Evolutionary conservation across 2,329 filamentous ascomycete species (phyloP).

Genomic region (Penicillium sp.): DNA sequence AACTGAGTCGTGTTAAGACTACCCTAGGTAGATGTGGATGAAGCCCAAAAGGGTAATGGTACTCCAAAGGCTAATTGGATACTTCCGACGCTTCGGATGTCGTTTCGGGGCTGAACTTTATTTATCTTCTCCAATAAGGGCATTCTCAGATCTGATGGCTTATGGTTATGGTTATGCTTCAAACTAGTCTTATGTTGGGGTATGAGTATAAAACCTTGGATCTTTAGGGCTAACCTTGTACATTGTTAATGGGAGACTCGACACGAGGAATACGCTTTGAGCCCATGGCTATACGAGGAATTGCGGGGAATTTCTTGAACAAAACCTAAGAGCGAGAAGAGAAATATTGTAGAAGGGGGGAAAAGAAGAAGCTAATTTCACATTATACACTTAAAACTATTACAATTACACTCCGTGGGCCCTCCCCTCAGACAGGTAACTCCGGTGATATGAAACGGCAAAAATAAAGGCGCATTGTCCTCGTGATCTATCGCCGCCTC

Average conservation of each 20-base stretch:
- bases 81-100: neutral
- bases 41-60: neutral
- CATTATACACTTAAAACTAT: neutral
- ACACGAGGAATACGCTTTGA: too few relatives aligned
- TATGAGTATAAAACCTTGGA: too few relatives aligned
- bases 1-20: neutral
- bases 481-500: constrained; percentile 31
- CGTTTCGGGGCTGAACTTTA: neutral
- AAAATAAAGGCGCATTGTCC: neutral
- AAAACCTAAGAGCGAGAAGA: too few relatives aligned
- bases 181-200: neutral
- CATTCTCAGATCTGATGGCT: neutral
- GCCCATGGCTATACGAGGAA: too few relatives aligned
- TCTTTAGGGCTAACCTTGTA: too few relatives aligned
- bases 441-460: neutral
- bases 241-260: too few relatives aligned
- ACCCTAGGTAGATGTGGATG: neutral
- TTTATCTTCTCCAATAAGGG: neutral
- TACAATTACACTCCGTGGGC: neutral
- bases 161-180: neutral
- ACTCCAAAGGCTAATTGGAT: neutral
- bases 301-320: too few relatives aligned
- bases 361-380: too few relatives aligned
- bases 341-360: too few relatives aligned
- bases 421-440: neutral